Conservation (phyloP, 2,329 filamentous ascomycete genomes). For the Zymoseptoria pseudotritici region DNA sequence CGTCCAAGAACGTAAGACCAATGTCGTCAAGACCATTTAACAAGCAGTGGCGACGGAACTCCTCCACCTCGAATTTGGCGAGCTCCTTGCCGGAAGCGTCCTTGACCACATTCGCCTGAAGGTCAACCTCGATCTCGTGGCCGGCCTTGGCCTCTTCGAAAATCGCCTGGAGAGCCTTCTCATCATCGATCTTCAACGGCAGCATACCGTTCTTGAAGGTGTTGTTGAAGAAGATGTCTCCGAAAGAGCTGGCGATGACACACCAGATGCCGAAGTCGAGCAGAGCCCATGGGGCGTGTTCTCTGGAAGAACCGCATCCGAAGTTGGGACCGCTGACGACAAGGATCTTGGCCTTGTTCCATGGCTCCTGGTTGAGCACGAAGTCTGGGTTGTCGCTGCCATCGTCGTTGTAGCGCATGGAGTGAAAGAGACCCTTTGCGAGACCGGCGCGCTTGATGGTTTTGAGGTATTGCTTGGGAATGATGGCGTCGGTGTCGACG, state of each 20-base stretch:
- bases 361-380: slow-evolving; percentile 83
- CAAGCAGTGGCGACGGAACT: slow-evolving; percentile 90
- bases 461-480: slow-evolving; percentile 98
- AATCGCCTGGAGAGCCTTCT: slow-evolving; percentile 59
- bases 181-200: slow-evolving; percentile 67
- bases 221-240: slow-evolving; percentile 99
- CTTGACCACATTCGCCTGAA: slow-evolving; percentile 76
- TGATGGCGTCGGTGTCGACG: slow-evolving; percentile 98
- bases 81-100: slow-evolving; percentile 66
- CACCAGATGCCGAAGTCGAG: slow-evolving; percentile 94
- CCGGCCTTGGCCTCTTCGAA: slow-evolving; percentile 71
- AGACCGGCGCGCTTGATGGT: slow-evolving; percentile 97
- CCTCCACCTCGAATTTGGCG: slow-evolving; percentile 76
- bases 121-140: slow-evolving; percentile 79
- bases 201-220: slow-evolving; percentile 99
- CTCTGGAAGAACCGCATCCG: slow-evolving; percentile 83
- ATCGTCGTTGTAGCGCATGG: slow-evolving; percentile 63
- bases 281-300: slow-evolving; percentile 95
- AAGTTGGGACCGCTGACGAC: slow-evolving; percentile 91
- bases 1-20: slow-evolving; percentile 84
- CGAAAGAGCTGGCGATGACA: slow-evolving; percentile 80
- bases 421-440: slow-evolving; percentile 78
- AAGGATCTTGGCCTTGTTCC: slow-evolving; percentile 76
- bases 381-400: slow-evolving; percentile 73
- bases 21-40: slow-evolving; percentile 94